Evolutionary conservation across 2,329 filamentous ascomycete species (phyloP).

Genomic region (Nemania diffusa): DNA sequence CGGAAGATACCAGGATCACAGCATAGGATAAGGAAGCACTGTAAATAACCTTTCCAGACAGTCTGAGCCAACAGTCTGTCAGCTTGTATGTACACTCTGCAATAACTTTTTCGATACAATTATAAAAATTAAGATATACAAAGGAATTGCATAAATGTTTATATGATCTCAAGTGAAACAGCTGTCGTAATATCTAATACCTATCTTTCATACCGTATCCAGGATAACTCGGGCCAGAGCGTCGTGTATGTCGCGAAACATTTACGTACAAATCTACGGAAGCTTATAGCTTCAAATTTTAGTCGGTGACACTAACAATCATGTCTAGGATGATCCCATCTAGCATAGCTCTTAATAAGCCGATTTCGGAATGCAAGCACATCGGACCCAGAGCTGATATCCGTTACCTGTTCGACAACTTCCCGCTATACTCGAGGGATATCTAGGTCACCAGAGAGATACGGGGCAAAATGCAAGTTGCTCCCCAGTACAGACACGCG

Average conservation of each 20-base stretch:
- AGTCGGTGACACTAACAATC: no score
- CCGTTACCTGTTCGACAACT: not conserved
- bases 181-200: no score
- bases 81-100: not conserved
- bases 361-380: not conserved
- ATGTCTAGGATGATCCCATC: no score
- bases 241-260: not conserved
- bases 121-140: not conserved
- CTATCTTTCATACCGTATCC: no score
- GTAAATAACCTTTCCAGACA: not conserved
- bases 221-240: no score
- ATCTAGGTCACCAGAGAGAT: not conserved
- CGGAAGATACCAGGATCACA: constrained; percentile 1
- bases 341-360: not conserved
- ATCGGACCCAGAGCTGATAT: not conserved
- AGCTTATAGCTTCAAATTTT: no score
- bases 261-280: no score
- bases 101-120: not conserved
- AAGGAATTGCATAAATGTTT: no score
- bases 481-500: not conserved
- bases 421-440: not conserved
- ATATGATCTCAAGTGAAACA: no score
- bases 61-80: not conserved
- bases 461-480: not conserved
- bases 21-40: not conserved